These are phyloP conservation scores for Cryphonectria carpinicola DNA, from an alignment of 2,329 filamentous ascomycete species.

Conservation along the genomic window DNA sequence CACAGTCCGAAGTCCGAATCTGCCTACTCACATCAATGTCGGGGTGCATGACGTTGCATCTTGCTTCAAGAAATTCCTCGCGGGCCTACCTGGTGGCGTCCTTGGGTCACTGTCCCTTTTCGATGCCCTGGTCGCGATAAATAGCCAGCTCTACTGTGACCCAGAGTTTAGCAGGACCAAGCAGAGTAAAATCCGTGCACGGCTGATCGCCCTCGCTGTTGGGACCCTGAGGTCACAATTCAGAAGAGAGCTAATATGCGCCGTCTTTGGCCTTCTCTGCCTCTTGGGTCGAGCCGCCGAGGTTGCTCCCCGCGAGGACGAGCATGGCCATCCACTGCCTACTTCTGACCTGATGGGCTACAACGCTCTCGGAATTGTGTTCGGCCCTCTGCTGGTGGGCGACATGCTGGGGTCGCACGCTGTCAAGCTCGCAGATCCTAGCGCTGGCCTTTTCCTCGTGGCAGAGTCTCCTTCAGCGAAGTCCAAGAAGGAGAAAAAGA, in stretches of 20 bases:
- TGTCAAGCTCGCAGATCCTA: slow-evolving; percentile 49
- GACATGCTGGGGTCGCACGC: slow-evolving; percentile 58
- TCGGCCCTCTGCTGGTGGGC: slow-evolving; percentile 66
- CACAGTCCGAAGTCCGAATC: slow-evolving; percentile 61
- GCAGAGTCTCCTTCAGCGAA: slow-evolving; percentile 47
- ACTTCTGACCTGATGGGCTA: slow-evolving; percentile 68
- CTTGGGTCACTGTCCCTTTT: slow-evolving; percentile 65
- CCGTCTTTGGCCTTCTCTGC: slow-evolving; percentile 67
- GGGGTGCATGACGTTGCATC: slow-evolving; percentile 69
- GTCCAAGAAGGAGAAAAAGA: slow-evolving; percentile 46
- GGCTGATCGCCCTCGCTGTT: slow-evolving; percentile 68
- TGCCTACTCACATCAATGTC: slow-evolving; percentile 63
- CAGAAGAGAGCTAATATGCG: slow-evolving; percentile 66
- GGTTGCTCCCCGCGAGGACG: slow-evolving; percentile 55
- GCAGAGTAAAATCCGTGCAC: slow-evolving; percentile 60
- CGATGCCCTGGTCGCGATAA: slow-evolving; percentile 64
- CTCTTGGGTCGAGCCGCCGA: slow-evolving; percentile 64
- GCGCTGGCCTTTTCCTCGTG: slow-evolving; percentile 47
- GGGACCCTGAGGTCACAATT: slow-evolving; percentile 62
- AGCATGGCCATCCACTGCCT: slow-evolving; percentile 54
- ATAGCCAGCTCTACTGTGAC: slow-evolving; percentile 57
- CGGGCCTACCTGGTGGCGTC: slow-evolving; percentile 66
- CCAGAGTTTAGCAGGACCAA: slow-evolving; percentile 57
- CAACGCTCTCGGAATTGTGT: slow-evolving; percentile 63
- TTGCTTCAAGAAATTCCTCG: slow-evolving; percentile 68